phyloP scores from a whole-genome alignment of 169 alveolate genomes.

The Plasmodium relictum region DNA sequence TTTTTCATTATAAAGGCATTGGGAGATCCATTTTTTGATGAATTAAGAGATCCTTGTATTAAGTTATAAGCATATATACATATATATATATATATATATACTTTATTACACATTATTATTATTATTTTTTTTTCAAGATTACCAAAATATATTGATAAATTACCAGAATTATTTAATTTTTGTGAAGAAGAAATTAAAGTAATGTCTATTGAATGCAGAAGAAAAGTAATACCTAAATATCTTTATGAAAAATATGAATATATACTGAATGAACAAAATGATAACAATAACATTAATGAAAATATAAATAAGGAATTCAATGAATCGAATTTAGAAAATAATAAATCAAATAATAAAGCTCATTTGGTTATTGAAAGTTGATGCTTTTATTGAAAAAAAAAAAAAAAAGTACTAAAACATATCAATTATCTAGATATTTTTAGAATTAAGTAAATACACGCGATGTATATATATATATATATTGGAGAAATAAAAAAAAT shows the following conservation, averaged over 20 bases:
- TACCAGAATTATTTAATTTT: slow-evolving; percentile 80
- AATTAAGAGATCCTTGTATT: slow-evolving; percentile 87
- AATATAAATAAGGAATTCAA: background rate
- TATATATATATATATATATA: slow-evolving; percentile 69
- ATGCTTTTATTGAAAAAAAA: background rate
- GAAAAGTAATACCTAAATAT: slow-evolving; percentile 41
- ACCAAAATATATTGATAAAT: slow-evolving; percentile 76
- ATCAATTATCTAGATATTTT: background rate
- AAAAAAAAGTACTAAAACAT: background rate
- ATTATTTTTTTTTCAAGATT: slow-evolving; percentile 9
- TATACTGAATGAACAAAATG: background rate
- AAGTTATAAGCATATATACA: slow-evolving; percentile 66
- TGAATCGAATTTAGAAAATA: slow-evolving; percentile 21
- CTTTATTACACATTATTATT: background rate
- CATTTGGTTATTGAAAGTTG: slow-evolving; percentile 16
- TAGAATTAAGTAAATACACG: background rate
- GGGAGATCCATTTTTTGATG: slow-evolving; percentile 96
- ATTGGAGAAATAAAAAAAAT: too few species aligned
- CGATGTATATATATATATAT: background rate
- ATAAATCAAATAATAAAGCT: slow-evolving; percentile 15
- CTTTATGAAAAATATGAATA: slow-evolving; percentile 14
- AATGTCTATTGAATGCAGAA: slow-evolving; percentile 73
- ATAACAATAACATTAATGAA: background rate
- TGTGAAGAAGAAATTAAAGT: slow-evolving; percentile 75
- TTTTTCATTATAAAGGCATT: slow-evolving; percentile 85